A percentile compares a stretch with the other conserved stretches of the same genome.
These are phyloP conservation scores for Pinus taeda DNA, from an alignment of 75 land plant species.

Conservation along the genomic window DNA sequence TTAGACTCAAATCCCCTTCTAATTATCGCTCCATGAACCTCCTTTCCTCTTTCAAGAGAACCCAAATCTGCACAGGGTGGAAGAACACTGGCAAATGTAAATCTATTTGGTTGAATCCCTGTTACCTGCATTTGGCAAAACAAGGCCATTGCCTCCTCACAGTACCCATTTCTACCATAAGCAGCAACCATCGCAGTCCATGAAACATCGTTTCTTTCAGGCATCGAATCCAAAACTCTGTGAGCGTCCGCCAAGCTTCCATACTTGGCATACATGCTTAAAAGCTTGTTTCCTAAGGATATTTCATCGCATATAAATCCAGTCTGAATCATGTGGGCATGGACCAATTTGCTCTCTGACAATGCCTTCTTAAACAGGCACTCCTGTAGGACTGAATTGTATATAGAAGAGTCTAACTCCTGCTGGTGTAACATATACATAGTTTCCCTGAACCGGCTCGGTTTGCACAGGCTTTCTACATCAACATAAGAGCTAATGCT, in stretches of 20 bases:
- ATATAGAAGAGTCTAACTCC: too few species aligned
- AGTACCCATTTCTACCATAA: not conserved
- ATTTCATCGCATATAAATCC: not conserved
- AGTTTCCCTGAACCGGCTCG: too few species aligned
- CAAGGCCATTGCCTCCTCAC: not conserved
- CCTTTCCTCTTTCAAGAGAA: constrained; percentile 18
- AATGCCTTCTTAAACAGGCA: too few species aligned
- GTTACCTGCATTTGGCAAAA: not conserved
- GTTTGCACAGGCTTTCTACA: too few species aligned
- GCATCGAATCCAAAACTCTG: not conserved
- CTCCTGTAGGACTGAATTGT: too few species aligned
- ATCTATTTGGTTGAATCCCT: not conserved
- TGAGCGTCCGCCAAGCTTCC: not conserved
- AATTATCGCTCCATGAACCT: constrained; percentile 27
- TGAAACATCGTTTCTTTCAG: not conserved
- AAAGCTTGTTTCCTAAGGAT: not conserved
- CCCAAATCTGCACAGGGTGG: constrained; percentile 21
- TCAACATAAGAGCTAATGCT: too few species aligned
- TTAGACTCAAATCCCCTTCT: constrained; percentile 19
- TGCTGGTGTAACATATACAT: too few species aligned
- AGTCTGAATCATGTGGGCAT: not conserved
- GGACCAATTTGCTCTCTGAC: too few species aligned
- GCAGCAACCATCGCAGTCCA: not conserved
- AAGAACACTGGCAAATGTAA: constrained; percentile 31
- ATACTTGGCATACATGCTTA: not conserved